These are phyloP conservation scores for Diaporthe ilicicola DNA, from an alignment of 2,329 filamentous ascomycete genomes.

Conservation along the genomic window DNA sequence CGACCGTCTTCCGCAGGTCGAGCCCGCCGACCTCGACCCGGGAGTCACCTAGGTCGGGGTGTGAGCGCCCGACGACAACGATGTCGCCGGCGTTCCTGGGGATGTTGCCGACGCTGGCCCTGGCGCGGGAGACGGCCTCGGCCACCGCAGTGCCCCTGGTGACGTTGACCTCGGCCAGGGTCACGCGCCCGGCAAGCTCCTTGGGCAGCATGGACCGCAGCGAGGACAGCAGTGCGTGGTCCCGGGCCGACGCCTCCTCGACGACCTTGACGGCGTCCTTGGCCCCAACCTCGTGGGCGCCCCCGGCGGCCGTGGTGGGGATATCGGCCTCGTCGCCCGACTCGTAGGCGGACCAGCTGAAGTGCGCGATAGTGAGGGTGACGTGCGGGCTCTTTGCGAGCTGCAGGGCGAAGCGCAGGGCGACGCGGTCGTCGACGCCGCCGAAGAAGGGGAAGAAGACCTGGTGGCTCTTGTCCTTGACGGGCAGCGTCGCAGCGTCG, in stretches of 20 bases:
- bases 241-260: constrained; percentile 44
- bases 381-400: constrained; percentile 81
- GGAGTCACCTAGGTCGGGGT: constrained; percentile 42
- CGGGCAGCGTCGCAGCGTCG: constrained; percentile 62
- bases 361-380: constrained; percentile 77
- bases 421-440: constrained; percentile 81
- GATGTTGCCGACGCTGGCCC: constrained; percentile 66
- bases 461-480: constrained; percentile 77
- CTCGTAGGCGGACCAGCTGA: constrained; percentile 49
- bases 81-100: constrained; percentile 75
- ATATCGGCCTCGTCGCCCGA: constrained; percentile 35
- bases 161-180: constrained; percentile 60
- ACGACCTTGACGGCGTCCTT: constrained; percentile 40
- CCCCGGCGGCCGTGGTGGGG: constrained; percentile 33
- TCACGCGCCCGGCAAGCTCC: constrained; percentile 45
- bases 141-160: constrained; percentile 49
- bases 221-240: constrained; percentile 46
- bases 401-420: constrained; percentile 83
- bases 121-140: constrained; percentile 62
- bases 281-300: constrained; percentile 27
- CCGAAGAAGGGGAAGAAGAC: constrained; percentile 90
- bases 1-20: constrained; percentile 62
- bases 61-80: constrained; percentile 70
- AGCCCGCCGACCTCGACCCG: constrained; percentile 39
- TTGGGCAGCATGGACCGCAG: constrained; percentile 45